phyloP scores from a whole-genome alignment of 2,329 filamentous ascomycete species.

The Leptographium flavum region DNA sequence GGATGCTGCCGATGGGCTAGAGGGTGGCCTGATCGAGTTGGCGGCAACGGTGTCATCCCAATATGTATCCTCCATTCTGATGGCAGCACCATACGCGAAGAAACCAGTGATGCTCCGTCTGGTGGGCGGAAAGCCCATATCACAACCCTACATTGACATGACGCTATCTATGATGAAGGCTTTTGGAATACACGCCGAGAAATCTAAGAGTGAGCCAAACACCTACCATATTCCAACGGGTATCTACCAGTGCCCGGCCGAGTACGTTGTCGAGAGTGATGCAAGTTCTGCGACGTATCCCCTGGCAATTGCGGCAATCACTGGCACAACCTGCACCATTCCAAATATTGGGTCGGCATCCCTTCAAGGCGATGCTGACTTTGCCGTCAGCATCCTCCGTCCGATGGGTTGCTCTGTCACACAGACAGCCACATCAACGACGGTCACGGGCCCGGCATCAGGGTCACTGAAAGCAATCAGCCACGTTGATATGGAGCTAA shows the following conservation, averaged over 20 bases:
- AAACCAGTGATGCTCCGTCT: conserved; percentile 79
- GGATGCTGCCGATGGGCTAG: conserved; percentile 67
- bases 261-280: conserved; percentile 91
- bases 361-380: conserved; percentile 86
- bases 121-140: conserved; percentile 94
- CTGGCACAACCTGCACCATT: conserved; percentile 86
- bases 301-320: conserved; percentile 84
- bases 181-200: conserved; percentile 72
- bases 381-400: conserved; percentile 74
- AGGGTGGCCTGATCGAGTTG: conserved; percentile 77
- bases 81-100: conserved; percentile 95
- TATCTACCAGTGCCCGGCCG: conserved; percentile 64
- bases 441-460: conserved; percentile 71
- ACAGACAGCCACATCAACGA: conserved; percentile 75
- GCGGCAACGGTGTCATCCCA: conserved; percentile 97
- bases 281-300: conserved; percentile 96
- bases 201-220: conserved; percentile 64
- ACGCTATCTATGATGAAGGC: conserved; percentile 93
- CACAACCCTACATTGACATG: conserved; percentile 96
- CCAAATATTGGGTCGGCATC: conserved; percentile 91
- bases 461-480: conserved; percentile 62
- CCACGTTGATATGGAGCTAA: conserved; percentile 94
- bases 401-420: conserved; percentile 91
- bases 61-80: conserved; percentile 91
- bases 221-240: conserved; percentile 90